phyloP scores from a whole-genome alignment of 176 grass and related monocot species.

The Aegilops sharonensis region DNA sequence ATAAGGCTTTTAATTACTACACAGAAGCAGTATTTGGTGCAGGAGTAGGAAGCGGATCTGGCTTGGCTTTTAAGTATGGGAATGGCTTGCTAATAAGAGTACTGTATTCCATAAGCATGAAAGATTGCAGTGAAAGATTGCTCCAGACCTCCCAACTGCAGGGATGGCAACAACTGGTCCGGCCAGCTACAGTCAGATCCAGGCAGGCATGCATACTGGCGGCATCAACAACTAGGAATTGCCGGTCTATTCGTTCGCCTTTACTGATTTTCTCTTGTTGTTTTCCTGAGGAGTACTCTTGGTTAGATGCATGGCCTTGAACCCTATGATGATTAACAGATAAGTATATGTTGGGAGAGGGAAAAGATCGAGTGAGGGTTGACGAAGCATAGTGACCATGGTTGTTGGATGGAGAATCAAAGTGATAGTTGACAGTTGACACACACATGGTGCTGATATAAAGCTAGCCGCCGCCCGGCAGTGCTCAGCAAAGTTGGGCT shows the following conservation, averaged over 20 bases:
- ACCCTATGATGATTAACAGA: not conserved
- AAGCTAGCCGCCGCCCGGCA: not conserved
- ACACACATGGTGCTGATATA: not conserved
- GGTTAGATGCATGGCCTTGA: not conserved
- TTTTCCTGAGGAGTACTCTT: not conserved
- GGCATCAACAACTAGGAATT: not conserved
- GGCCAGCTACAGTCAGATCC: not conserved
- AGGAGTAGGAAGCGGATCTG: not conserved
- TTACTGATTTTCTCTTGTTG: not conserved
- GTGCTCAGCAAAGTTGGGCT: constrained; percentile 19
- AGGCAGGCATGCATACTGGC: not conserved
- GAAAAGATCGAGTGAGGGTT: not conserved
- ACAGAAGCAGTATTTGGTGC: not conserved
- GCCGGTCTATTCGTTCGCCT: not conserved
- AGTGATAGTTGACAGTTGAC: not conserved
- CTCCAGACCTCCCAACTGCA: not conserved
- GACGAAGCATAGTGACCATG: not conserved
- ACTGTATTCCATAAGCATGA: constrained; percentile 7
- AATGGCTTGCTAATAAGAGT: not conserved
- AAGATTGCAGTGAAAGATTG: constrained; percentile 9
- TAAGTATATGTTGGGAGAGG: not conserved
- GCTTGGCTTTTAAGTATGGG: not conserved
- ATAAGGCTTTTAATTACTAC: not conserved
- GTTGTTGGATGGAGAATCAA: constrained; percentile 4
- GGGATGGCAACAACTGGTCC: not conserved